These are phyloP conservation scores for Xylariaceae sp. DNA, from an alignment of 2,329 filamentous ascomycete species.

Conservation along the genomic window DNA sequence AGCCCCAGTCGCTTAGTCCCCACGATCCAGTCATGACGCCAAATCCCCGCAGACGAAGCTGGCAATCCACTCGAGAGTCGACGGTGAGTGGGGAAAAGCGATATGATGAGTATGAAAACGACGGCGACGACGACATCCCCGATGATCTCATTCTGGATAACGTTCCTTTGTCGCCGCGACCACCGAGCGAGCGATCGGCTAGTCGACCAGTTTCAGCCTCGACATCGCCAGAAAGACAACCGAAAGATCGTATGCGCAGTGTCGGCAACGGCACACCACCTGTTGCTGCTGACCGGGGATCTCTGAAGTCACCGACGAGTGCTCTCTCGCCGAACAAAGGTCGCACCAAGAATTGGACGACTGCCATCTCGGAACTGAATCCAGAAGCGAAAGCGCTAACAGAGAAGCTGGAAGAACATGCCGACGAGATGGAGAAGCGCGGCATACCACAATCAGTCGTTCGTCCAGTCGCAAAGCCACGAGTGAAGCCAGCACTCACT, in stretches of 20 bases:
- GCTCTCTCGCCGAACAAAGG: constrained; percentile 43
- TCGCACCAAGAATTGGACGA: constrained; percentile 69
- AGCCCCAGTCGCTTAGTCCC: constrained; percentile 37
- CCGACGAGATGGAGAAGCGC: constrained; percentile 55
- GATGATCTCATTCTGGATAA: constrained; percentile 77
- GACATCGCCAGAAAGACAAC: constrained; percentile 47
- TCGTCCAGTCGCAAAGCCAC: constrained; percentile 39
- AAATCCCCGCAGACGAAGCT: constrained; percentile 57
- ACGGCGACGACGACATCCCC: constrained; percentile 66
- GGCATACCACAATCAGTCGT: constrained; percentile 22
- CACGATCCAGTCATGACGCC: constrained; percentile 37
- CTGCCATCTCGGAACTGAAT: constrained; percentile 62
- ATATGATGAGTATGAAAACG: constrained; percentile 68
- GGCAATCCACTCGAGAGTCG: constrained; percentile 60
- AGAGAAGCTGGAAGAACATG: constrained; percentile 74
- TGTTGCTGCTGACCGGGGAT: constrained; percentile 54
- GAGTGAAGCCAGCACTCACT: constrained; percentile 62
- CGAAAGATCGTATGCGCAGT: constrained; percentile 49
- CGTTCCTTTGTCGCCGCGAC: constrained; percentile 73
- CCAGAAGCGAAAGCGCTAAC: constrained; percentile 69
- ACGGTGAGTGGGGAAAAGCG: constrained; percentile 70
- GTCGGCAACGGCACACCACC: constrained; percentile 61
- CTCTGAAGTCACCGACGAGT: constrained; percentile 48
- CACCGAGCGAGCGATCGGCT: constrained; percentile 48
- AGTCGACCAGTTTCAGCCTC: constrained; percentile 51